Percentiles rank a stretch among this genome's conserved stretches.
These are phyloP conservation scores for Hippophae gyantsensis DNA, from an alignment of 306 rosid genomes.

Conservation along the genomic window DNA sequence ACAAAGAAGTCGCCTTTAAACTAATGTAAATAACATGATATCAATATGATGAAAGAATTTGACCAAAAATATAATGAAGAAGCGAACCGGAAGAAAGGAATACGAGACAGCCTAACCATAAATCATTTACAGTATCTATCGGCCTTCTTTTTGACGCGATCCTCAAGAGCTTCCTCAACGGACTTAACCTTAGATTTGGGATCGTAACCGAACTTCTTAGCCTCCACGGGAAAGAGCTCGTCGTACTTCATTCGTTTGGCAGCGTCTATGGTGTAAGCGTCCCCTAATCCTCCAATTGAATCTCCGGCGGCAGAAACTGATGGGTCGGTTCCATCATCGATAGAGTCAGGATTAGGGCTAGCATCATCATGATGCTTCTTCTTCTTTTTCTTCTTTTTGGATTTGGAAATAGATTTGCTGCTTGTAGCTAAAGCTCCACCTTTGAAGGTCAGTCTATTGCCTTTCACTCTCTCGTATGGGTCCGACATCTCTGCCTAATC, in stretches of 20 bases:
- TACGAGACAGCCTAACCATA: not conserved
- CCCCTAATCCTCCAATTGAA: conserved; percentile 16
- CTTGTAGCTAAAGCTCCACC: conserved; percentile 65
- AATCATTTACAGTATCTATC: conserved; percentile 89
- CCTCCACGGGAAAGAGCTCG: conserved; percentile 78
- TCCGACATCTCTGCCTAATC: conserved; percentile 42
- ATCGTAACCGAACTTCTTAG: conserved; percentile 77
- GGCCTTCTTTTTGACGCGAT: conserved; percentile 95
- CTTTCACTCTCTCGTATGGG: conserved; percentile 64
- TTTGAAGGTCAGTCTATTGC: conserved; percentile 76
- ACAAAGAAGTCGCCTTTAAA: too few relatives aligned
- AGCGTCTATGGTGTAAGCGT: conserved; percentile 60
- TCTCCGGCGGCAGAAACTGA: conserved; percentile 1
- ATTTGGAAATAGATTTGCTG: conserved; percentile 58
- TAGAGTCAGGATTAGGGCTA: conserved; percentile 5
- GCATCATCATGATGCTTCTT: conserved; percentile 17
- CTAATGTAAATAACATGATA: too few relatives aligned
- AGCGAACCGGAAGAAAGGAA: not conserved
- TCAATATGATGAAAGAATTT: not conserved
- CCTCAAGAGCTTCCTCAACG: conserved; percentile 70
- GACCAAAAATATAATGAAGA: not conserved
- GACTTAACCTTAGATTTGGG: conserved; percentile 42
- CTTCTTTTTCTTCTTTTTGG: conserved; percentile 47
- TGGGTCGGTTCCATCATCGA: conserved; percentile 3
- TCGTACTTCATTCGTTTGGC: conserved; percentile 95